Evolutionary conservation across 306 rosid genomes (phyloP).

Genomic region (Rubus parviflorus): DNA sequence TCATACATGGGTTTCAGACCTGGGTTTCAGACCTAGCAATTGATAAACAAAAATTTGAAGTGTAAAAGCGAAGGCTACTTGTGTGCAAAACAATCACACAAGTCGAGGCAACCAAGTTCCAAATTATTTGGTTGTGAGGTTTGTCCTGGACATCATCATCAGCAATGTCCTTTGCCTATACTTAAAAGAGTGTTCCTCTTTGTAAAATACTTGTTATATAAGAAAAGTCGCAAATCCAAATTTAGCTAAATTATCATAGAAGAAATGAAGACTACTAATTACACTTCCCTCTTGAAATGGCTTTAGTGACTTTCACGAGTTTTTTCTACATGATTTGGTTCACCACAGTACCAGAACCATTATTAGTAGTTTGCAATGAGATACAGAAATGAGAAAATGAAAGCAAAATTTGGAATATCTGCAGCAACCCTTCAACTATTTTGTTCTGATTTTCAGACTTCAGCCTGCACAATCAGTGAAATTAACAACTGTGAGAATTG

Average conservation of each 20-base stretch:
- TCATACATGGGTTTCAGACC: no score
- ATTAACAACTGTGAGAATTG: not conserved
- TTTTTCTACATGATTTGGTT: not conserved
- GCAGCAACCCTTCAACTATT: not conserved
- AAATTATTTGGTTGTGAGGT: no score
- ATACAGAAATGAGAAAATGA: not conserved
- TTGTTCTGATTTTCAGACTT: not conserved
- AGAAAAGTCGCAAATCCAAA: not conserved
- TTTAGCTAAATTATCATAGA: not conserved
- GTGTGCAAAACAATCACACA: no score
- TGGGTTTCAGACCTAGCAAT: no score
- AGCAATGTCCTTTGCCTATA: no score
- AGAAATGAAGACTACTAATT: not conserved
- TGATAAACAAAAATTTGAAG: not conserved
- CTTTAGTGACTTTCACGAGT: not conserved
- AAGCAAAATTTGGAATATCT: not conserved
- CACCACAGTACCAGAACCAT: not conserved
- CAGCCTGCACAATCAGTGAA: not conserved
- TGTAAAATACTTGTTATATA: not conserved
- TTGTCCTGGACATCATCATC: not conserved
- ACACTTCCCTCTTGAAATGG: not conserved
- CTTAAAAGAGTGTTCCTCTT: not conserved
- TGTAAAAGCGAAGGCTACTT: not conserved
- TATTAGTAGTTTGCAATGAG: no score
- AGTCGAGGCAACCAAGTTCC: not conserved